A percentile compares a stretch with the other conserved stretches of the same genome.
Evolutionary conservation across 805 yeast species (phyloP).

Genomic region (Yamadazyma sp.): DNA sequence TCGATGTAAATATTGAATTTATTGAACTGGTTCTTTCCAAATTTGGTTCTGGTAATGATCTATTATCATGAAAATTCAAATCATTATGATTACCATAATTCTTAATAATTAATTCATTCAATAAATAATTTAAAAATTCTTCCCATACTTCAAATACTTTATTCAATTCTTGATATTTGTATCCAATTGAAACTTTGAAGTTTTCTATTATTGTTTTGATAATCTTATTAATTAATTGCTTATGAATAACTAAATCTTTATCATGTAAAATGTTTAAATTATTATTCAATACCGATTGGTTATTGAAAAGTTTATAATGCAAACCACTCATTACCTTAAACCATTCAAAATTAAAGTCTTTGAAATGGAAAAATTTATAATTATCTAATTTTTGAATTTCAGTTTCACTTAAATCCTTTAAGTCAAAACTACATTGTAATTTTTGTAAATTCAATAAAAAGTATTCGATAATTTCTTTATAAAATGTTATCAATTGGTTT

Average conservation of each 20-base stretch:
- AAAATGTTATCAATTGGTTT: slow-evolving; percentile 16
- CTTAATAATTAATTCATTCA: slow-evolving; percentile 14
- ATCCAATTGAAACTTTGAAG: slow-evolving; percentile 12
- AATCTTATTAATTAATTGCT: slow-evolving; percentile 12
- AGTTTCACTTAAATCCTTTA: slow-evolving; percentile 3
- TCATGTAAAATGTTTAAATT: slow-evolving; percentile 7
- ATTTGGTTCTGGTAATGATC: slow-evolving; percentile 13
- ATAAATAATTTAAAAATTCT: slow-evolving; percentile 17
- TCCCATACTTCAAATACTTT: slow-evolving; percentile 18
- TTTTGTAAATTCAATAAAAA: slow-evolving; percentile 16
- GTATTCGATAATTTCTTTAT: slow-evolving; percentile 22
- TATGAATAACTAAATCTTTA: slow-evolving; percentile 10
- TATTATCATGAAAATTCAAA: background rate
- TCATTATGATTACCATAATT: slow-evolving; percentile 7
- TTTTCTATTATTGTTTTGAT: slow-evolving; percentile 18
- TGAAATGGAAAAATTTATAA: slow-evolving; percentile 18
- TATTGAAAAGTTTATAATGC: slow-evolving; percentile 15
- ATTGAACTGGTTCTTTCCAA: slow-evolving; percentile 6
- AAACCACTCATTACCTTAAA: slow-evolving; percentile 17
- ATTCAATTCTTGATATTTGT: slow-evolving; percentile 6
- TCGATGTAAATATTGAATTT: slow-evolving; percentile 6
- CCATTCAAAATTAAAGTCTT: slow-evolving; percentile 21
- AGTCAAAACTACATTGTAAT: slow-evolving; percentile 3
- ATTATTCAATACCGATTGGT: slow-evolving; percentile 11
- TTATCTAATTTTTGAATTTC: slow-evolving; percentile 9